Evolutionary conservation across 2,329 filamentous ascomycete species (phyloP).

Genomic region (Penicillium polonicum): DNA sequence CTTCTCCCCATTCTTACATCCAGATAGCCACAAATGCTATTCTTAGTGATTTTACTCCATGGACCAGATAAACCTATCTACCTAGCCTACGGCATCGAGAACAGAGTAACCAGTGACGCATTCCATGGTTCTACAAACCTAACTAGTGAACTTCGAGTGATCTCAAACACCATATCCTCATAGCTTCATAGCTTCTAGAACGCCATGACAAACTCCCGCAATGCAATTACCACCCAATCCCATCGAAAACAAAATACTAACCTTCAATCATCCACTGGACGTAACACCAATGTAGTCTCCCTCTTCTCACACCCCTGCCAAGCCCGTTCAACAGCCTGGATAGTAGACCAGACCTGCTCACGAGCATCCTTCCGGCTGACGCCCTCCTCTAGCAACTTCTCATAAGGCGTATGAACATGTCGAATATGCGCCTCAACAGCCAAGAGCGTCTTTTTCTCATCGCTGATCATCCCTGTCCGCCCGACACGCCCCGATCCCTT

Average conservation of each 20-base stretch:
- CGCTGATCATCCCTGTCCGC: conserved; percentile 31
- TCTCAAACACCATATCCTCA: background rate
- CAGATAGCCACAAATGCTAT: background rate
- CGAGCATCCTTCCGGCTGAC: conserved; percentile 30
- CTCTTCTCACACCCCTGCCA: conserved; percentile 29
- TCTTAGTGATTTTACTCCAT: background rate
- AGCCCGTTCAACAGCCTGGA: conserved; percentile 29
- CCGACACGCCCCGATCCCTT: conserved; percentile 45
- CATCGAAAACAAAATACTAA: background rate
- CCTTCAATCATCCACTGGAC: background rate
- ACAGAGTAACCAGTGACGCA: background rate
- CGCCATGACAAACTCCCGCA: background rate
- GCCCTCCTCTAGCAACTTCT: conserved; percentile 32
- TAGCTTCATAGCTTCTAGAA: background rate
- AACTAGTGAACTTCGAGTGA: background rate
- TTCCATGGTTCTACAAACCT: background rate
- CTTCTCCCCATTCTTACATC: background rate
- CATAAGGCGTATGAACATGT: conserved; percentile 44
- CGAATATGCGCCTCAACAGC: conserved; percentile 48
- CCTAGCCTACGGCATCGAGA: background rate
- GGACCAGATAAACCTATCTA: background rate
- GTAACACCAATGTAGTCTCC: background rate
- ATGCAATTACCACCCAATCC: background rate
- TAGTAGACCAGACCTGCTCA: conserved; percentile 30
- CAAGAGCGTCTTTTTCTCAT: conserved; percentile 37